phyloP scores from a whole-genome alignment of 371 early-diverging fungal species.

The Syncephalastrum monosporum region DNA sequence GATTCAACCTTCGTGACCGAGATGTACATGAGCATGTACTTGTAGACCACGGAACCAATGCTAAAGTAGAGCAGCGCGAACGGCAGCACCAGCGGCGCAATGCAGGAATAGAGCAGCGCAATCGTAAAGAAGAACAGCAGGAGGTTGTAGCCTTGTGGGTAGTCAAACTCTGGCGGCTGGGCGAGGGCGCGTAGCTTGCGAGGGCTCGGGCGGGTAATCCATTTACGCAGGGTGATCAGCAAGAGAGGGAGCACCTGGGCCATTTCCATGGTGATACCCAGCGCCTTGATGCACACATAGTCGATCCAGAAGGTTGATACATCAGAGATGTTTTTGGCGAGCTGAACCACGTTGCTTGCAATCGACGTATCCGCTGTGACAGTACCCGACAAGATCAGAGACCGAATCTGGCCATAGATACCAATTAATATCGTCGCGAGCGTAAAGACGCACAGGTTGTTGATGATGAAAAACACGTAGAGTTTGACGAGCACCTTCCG shows the following conservation, averaged over 20 bases:
- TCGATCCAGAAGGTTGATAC: conserved; percentile 68
- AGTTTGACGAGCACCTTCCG: conserved; percentile 70
- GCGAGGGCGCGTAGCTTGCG: conserved; percentile 64
- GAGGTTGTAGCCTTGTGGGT: conserved; percentile 67
- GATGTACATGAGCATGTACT: conserved; percentile 65
- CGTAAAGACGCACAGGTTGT: conserved; percentile 67
- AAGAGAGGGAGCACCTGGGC: conserved; percentile 70
- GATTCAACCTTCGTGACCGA: conserved; percentile 64
- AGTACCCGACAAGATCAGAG: conserved; percentile 36
- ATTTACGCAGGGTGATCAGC: conserved; percentile 54
- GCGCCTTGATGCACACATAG: conserved; percentile 59
- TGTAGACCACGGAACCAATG: conserved; percentile 70
- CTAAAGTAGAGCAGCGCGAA: conserved; percentile 72
- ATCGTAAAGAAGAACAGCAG: conserved; percentile 77
- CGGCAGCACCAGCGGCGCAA: conserved; percentile 76
- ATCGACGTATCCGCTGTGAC: conserved; percentile 15
- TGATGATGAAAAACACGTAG: conserved; percentile 75
- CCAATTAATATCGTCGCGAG: conserved; percentile 55
- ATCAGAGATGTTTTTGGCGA: conserved; percentile 43
- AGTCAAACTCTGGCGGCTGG: conserved; percentile 73
- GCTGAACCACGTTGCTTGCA: conserved; percentile 24
- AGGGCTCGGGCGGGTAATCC: conserved; percentile 68
- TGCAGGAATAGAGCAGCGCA: conserved; percentile 72
- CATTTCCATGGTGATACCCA: conserved; percentile 61
- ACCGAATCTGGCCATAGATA: conserved; percentile 52